Conservation (phyloP, 1,284 basidiomycete genomes). For the Butyriboletus regius region DNA sequence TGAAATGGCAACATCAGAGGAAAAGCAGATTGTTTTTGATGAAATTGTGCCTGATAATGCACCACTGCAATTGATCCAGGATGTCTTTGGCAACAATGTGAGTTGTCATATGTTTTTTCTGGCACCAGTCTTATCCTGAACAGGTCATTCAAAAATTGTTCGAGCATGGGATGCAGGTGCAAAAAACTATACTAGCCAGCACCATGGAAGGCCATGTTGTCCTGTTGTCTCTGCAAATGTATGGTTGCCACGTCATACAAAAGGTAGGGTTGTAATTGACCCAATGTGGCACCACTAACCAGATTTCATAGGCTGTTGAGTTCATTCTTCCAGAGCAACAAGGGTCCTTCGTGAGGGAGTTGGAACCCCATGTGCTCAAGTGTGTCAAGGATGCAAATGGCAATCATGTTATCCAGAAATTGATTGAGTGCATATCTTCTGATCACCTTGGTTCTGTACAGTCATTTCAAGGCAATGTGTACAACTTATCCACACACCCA, state of each 20-base stretch:
- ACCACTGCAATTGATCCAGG: conserved; percentile 74
- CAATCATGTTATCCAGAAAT: conserved; percentile 88
- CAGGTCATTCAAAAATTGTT: conserved; percentile 93
- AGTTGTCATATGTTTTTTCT: conserved; percentile 21
- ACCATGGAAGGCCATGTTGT: conserved; percentile 79
- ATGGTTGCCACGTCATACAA: conserved; percentile 89
- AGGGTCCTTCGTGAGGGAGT: conserved; percentile 65
- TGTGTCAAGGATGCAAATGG: conserved; percentile 92
- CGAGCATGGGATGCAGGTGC: conserved; percentile 76
- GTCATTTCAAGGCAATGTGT: conserved; percentile 77
- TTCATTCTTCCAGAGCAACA: conserved; percentile 74
- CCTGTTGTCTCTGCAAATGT: conserved; percentile 82
- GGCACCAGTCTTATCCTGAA: conserved; percentile 9
- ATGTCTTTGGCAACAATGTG: conserved; percentile 96
- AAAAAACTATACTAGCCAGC: conserved; percentile 65
- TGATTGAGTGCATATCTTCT: conserved; percentile 74
- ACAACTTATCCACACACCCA: conserved; percentile 78
- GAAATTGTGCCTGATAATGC: conserved; percentile 79
- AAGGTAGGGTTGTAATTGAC: conserved; percentile 45
- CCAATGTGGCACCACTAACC: conserved; percentile 4
- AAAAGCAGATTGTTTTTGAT: conserved; percentile 77
- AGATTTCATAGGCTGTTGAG: conserved; percentile 66
- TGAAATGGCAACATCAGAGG: conserved; percentile 68
- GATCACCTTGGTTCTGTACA: conserved; percentile 72
- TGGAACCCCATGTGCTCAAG: conserved; percentile 74